phyloP scores from a whole-genome alignment of 768 basidiomycete genomes.

The Leccinum longicurvipes region DNA sequence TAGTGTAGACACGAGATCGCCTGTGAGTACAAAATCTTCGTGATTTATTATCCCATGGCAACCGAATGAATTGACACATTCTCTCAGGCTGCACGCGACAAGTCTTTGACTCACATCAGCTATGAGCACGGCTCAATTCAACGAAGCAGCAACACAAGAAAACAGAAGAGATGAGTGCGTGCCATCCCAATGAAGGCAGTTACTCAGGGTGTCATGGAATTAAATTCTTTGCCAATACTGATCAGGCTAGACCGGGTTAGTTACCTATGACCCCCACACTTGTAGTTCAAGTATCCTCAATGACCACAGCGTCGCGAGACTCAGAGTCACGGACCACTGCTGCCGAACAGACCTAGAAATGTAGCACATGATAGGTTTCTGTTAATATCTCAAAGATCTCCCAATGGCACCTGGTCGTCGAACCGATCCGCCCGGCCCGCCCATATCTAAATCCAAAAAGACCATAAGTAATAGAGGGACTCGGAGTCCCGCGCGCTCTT shows the following conservation, averaged over 20 bases:
- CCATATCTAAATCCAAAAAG: neutral
- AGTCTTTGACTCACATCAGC: neutral
- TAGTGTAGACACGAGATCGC: neutral
- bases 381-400: neutral
- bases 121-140: no score
- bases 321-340: no score
- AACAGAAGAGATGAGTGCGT: neutral
- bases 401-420: neutral
- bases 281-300: neutral
- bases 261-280: neutral
- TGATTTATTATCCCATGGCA: neutral
- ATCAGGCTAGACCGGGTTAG: neutral
- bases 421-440: conserved; percentile 21
- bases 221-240: neutral
- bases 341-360: neutral
- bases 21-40: neutral
- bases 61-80: neutral
- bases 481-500: conserved; percentile 1
- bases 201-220: neutral
- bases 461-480: neutral
- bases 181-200: neutral
- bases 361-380: neutral
- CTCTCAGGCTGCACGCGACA: neutral
- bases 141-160: neutral
- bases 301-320: neutral